Evolutionary conservation across 495 filamentous ascomycete genomes (phyloP), one percentile per base, ranked within the genome.

Genomic region (Trichocladium antarcticum): DNA sequence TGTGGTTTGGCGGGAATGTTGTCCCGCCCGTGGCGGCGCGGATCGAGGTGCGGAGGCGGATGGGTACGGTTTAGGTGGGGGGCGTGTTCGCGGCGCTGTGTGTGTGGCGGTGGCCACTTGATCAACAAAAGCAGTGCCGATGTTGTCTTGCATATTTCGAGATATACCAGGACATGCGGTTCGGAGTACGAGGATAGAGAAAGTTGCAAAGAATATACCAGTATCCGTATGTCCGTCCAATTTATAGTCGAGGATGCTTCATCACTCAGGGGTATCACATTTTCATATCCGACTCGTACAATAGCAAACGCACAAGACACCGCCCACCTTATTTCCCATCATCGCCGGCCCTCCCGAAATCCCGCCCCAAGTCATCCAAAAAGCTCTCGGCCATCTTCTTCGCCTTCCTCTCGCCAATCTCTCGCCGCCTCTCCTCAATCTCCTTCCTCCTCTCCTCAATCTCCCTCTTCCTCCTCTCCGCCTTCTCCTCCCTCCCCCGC

Each of bases 311-410:
- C 24, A 8, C 8, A 27, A 35, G 4, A 20, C 10, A 40, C 32
- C 32, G 4, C 32, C 32, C 4, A 35, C 32, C 32, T 27, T 27
- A 35, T 27, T 27, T 8, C 24, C 37, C 12, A 22, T 32, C 35
- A 16, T 22, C 40, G 29, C 24, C 40, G 3, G 4, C 22, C 36
- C 27, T 31, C 1, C 17, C 47, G 34, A 51, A 24, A 54, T 68
- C 63, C 40, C 58, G 59, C 19, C 65, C 70, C 41, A 83, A 53
- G 37, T 73, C 77, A 14, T 77, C 75, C 57, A 92, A 63, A 65
- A 93, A 89, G 51, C 61, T 74, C 50, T 90, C 86, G 19, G 89
- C 79, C 68, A 82, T 68, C 70, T 80, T 78, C 67, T 78, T 75
- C 11, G 70, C 74, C 49, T 85, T 74, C 59, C 76, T 60, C 57